Base-by-base conservation (phyloP, 2,329 filamentous ascomycete genomes). In the Diaporthe longicolla region DNA sequence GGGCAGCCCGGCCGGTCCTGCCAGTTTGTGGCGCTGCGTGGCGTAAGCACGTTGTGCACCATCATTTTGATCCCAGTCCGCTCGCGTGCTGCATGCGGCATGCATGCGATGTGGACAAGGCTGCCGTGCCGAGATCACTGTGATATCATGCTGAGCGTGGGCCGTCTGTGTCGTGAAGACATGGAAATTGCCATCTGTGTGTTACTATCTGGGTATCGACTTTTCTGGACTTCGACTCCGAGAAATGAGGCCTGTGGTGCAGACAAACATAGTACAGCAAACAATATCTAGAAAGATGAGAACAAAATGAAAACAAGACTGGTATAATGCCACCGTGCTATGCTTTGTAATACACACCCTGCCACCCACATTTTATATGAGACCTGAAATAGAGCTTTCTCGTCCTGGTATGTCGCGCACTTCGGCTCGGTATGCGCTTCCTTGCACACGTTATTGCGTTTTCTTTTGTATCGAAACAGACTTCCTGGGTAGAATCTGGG, bases 401-500 rank as follows among this genome's bases (percentile, higher is more conserved):
- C 32, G 21, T 29, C 35, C 57, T 19, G 40, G 7, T 55, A 48
- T 61, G 24, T 40, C n/a, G 9, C 32, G 35, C 4, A 35, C 24
- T 40, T 40, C 50, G 10, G 21, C 26, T n/a, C 21, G 35, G 24
- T 32, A 15, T 61, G 43, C 48, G 15, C 26, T 29, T 40, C 13
- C 35, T 29, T 24, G 24, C 35, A 10, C 48, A 45, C 45, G 19
- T 73, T 81, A 83, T 76, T 87, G 87, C 70, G 79, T 81, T 74
- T 87, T 77, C 68, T 76, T 78, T 48, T 79, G 82, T 35, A 71
- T 63, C 17, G 8, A 74, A n/a, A 74, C 77, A 79, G 76, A 81
- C 21, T 76, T 79, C 71, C 63, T 77, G 4, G 80, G 75, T 15
- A 90, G 73, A 57, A 90, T 78, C 57, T 89, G 89, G 79, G 91